A percentile compares a stretch with the other conserved stretches of the same genome.
These are phyloP conservation scores for Liriodendron chinense DNA, from an alignment of 164 flowering plant species.

Conservation along the genomic window DNA sequence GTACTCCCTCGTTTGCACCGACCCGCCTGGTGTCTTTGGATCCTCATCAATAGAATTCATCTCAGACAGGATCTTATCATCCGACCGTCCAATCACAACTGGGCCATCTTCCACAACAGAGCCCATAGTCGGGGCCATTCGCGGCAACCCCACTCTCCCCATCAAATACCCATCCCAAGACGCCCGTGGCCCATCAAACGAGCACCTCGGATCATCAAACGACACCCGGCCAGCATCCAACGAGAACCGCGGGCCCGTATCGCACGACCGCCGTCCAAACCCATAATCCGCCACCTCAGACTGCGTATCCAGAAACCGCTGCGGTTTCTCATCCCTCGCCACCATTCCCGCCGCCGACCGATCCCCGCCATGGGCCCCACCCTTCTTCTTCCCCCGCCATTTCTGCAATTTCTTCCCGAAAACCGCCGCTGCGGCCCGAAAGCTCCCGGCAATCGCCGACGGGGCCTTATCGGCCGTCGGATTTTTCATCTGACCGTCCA, in stretches of 20 bases:
- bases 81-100: slow-evolving; percentile 38
- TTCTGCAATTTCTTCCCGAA: slow-evolving; percentile 80
- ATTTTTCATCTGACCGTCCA: slow-evolving; percentile 57
- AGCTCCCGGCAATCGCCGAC: slow-evolving; percentile 52
- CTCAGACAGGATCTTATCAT: slow-evolving; percentile 71
- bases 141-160: slow-evolving; percentile 31
- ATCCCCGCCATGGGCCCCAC: slow-evolving; percentile 22
- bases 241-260: slow-evolving; percentile 48
- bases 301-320: slow-evolving; percentile 55
- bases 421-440: slow-evolving; percentile 78
- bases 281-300: slow-evolving; percentile 90
- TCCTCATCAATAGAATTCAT: slow-evolving; percentile 40
- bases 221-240: slow-evolving; percentile 53
- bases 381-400: slow-evolving; percentile 78
- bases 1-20: slow-evolving; percentile 85
- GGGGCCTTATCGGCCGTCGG: slow-evolving; percentile 13
- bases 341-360: neutral
- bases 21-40: slow-evolving; percentile 70
- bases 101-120: slow-evolving; percentile 78
- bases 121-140: slow-evolving; percentile 59
- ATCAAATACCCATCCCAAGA: slow-evolving; percentile 92
- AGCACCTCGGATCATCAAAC: slow-evolving; percentile 60
- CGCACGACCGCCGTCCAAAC: slow-evolving; percentile 68
- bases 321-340: slow-evolving; percentile 30
- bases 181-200: slow-evolving; percentile 85